Conservation (phyloP, 2,329 filamentous ascomycete species). For the Diplodia intermedia region DNA sequence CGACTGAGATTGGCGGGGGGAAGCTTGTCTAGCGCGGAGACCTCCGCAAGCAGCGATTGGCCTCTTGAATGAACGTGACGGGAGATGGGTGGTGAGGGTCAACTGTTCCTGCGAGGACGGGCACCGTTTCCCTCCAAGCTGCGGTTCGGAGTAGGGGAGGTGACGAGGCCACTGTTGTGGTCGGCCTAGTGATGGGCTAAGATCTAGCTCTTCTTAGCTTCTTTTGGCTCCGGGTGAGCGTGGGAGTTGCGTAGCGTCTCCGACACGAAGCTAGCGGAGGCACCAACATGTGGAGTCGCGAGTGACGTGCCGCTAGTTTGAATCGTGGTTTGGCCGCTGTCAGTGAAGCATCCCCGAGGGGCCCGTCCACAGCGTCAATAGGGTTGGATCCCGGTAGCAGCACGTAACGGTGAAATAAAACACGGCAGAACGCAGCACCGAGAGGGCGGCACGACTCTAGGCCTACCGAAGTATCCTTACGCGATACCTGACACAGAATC, state of each 20-base stretch:
- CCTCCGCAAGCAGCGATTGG: not conserved
- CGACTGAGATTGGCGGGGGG: constrained; percentile 18
- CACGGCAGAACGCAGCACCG: constrained; percentile 1
- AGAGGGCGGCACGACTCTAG: constrained; percentile 20
- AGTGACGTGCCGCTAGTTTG: not conserved
- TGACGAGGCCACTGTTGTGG: constrained; percentile 2
- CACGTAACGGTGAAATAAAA: constrained; percentile 7
- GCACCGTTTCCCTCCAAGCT: not conserved
- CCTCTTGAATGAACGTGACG: not conserved
- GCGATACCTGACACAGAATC: constrained; percentile 24
- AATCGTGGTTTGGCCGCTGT: not conserved
- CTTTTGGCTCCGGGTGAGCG: constrained; percentile 7
- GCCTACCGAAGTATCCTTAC: constrained; percentile 27
- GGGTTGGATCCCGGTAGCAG: constrained; percentile 5
- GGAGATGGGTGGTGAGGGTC: not conserved
- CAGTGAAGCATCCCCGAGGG: not conserved
- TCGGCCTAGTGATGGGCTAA: constrained; percentile 14
- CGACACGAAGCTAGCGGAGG: not conserved
- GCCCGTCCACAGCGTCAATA: not conserved
- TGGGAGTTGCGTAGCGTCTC: constrained; percentile 12
- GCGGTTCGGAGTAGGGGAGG: constrained; percentile 8
- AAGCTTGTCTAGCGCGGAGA: constrained; percentile 16
- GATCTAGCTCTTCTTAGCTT: constrained; percentile 7
- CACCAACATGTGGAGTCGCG: constrained; percentile 4
- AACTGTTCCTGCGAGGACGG: constrained; percentile 2